phyloP scores from a whole-genome alignment of 306 rosid genomes.

The Dryas drummondii region DNA sequence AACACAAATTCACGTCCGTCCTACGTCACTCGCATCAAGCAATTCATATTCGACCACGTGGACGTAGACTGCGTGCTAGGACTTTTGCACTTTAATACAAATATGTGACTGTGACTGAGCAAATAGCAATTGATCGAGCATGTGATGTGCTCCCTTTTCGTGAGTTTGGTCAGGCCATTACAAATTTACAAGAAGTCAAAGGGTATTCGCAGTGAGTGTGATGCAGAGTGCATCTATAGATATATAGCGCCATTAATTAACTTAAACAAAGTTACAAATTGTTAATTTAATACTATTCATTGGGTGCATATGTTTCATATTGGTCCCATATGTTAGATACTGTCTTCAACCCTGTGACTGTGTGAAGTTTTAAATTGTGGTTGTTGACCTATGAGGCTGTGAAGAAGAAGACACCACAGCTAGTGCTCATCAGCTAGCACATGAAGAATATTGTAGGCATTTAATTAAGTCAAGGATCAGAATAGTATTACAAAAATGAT shows the following conservation, averaged over 20 bases:
- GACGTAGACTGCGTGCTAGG: too few species aligned
- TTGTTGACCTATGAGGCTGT: slow-evolving; percentile 35
- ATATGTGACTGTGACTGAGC: background rate
- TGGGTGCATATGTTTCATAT: background rate
- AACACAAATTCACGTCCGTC: slow-evolving; percentile 15
- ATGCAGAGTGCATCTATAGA: background rate
- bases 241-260: background rate
- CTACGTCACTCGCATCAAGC: slow-evolving; percentile 19
- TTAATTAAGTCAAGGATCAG: background rate
- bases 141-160: background rate
- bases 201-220: background rate
- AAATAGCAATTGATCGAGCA: background rate
- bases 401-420: slow-evolving; percentile 25
- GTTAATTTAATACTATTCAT: background rate
- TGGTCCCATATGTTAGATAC: slow-evolving; percentile 42
- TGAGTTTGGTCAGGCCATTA: too few species aligned
- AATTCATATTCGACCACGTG: slow-evolving; percentile 7
- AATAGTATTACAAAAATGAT: too few species aligned
- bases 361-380: slow-evolving; percentile 32
- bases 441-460: background rate
- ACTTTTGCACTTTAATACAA: too few species aligned
- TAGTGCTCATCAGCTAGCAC: background rate
- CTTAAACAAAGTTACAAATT: background rate
- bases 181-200: too few species aligned
- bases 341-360: slow-evolving; percentile 33